Evolutionary conservation across 1,139 yeast genomes (phyloP), one percentile per base, ranked within the genome.

Genomic region (Candida smagusa): DNA sequence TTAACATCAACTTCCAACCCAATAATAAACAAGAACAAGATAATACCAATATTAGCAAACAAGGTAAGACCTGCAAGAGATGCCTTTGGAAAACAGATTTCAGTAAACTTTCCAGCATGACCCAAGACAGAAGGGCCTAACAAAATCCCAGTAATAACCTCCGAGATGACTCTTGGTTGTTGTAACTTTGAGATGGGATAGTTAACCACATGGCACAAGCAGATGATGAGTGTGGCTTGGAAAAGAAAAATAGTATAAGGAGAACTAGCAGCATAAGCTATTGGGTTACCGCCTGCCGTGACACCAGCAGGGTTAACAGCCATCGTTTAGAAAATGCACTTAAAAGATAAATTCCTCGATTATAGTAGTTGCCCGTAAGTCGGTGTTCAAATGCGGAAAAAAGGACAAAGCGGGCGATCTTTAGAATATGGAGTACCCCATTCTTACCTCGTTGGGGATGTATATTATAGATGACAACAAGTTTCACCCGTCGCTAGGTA

Each of bases 391-490:
- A 16, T 16, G 5, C 19, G 19, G 19, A 16, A 16, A 16, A 16
- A 16, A 16, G 19, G 19, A 16, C 19, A 16, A 16, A 16, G 19
- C 19, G 19, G 19, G 19, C 19, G 19, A 16, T 16, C 19, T 16
- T 16, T 16, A 16, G 19, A 16, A 16, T 4, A 36, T 38, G 39
- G 23, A 22, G 9, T 27, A 36, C 4, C 50, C 58, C 3, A 50
- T 74, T 12, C 67, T 82, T 44, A 66, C 81, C 9, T 76, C 94
- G 1, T 65, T 86, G 61, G 97, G 97, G 35, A 84, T 90, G 89
- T 84, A 88, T 59, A 88, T 90, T 50, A 74, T 90, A n/a, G 97
- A 90, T 57, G 96, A 87, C 46, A 87, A 89, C 49, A 80, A 77
- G 39, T 81, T 77, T 50, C 70, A 75, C 0, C 54, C 60, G 6